phyloP scores from a whole-genome alignment of 1,139 yeast genomes.

The Sugiyamaella neomexicana region DNA sequence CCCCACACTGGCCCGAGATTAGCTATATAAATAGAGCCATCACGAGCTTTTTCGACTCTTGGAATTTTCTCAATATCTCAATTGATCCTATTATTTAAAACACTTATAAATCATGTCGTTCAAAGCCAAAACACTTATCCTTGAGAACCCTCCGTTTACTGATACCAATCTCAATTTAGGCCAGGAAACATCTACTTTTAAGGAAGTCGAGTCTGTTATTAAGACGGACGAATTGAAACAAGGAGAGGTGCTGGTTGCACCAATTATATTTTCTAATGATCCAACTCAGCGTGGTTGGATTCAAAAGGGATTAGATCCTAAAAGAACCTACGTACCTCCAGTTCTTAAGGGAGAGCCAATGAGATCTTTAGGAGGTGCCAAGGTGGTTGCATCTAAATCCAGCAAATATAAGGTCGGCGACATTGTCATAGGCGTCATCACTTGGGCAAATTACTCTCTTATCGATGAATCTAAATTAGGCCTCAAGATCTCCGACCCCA shows the following conservation, averaged over 20 bases:
- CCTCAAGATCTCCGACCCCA: conserved; percentile 19
- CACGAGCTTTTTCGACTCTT: not conserved
- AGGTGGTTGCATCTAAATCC: conserved; percentile 50
- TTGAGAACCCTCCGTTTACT: conserved; percentile 7
- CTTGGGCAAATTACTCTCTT: conserved; percentile 49
- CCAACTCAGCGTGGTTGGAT: conserved; percentile 70
- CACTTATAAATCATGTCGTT: conserved; percentile 1
- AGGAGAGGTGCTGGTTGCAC: conserved; percentile 51
- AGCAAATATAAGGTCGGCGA: conserved; percentile 48
- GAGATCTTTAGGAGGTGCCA: conserved; percentile 53
- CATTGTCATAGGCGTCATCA: conserved; percentile 40
- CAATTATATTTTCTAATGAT: conserved; percentile 58
- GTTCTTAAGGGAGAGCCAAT: conserved; percentile 51
- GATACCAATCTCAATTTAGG: conserved; percentile 3
- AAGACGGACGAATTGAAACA: conserved; percentile 39
- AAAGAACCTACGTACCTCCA: conserved; percentile 51
- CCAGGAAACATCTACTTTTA: conserved; percentile 9
- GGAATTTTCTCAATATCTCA: not conserved
- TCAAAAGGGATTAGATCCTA: conserved; percentile 34
- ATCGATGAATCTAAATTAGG: conserved; percentile 27
- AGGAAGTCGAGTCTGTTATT: conserved; percentile 8
- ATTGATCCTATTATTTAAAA: not conserved
- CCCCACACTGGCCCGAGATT: not conserved
- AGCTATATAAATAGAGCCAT: not conserved
- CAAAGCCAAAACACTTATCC: conserved; percentile 3